These are phyloP conservation scores for Lactarius sanguifluus DNA, from an alignment of 768 basidiomycete species.

Conservation along the genomic window DNA sequence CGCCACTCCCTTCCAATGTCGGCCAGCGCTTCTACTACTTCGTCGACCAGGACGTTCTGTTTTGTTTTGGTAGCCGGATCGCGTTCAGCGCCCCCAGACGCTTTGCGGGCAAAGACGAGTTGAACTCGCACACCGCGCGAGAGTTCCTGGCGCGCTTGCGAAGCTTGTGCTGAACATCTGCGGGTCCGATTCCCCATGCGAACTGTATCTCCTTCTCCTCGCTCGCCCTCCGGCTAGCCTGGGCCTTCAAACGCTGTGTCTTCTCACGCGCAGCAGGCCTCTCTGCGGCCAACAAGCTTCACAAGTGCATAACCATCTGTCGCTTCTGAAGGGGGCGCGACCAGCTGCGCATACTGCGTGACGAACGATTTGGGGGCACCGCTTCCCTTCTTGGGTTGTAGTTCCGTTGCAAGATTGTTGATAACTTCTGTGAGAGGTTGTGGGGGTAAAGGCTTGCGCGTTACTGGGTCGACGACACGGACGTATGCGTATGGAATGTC, in stretches of 20 bases:
- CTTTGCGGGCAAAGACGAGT: constrained; percentile 35
- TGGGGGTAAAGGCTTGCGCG: constrained; percentile 24
- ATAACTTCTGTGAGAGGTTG: constrained; percentile 22
- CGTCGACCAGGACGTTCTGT: constrained; percentile 26
- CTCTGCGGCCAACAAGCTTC: constrained; percentile 20
- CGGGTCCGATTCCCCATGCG: constrained; percentile 38
- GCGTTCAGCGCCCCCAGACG: constrained; percentile 21
- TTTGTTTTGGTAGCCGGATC: constrained; percentile 3
- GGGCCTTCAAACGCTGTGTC: constrained; percentile 15
- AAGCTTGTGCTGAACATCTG: constrained; percentile 42
- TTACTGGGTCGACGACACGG: constrained; percentile 29
- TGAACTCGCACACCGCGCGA: constrained; percentile 35
- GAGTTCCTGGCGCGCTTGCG: constrained; percentile 36
- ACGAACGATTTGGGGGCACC: constrained; percentile 3
- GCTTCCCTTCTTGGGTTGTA: constrained; percentile 1
- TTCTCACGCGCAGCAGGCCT: constrained; percentile 20
- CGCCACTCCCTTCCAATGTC: constrained; percentile 33
- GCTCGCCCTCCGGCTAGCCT: constrained; percentile 22
- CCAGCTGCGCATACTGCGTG: constrained; percentile 25
- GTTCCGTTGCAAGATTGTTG: constrained; percentile 13
- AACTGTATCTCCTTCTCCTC: constrained; percentile 40
- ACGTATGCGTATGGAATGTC: constrained; percentile 27
- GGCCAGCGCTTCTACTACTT: constrained; percentile 28
- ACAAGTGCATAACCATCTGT: constrained; percentile 29
- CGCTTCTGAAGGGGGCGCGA: constrained; percentile 24